Evolutionary conservation across 1,139 yeast genomes (phyloP), one percentile per base, ranked within the genome.

Genomic region (Tardiomyces blankii): DNA sequence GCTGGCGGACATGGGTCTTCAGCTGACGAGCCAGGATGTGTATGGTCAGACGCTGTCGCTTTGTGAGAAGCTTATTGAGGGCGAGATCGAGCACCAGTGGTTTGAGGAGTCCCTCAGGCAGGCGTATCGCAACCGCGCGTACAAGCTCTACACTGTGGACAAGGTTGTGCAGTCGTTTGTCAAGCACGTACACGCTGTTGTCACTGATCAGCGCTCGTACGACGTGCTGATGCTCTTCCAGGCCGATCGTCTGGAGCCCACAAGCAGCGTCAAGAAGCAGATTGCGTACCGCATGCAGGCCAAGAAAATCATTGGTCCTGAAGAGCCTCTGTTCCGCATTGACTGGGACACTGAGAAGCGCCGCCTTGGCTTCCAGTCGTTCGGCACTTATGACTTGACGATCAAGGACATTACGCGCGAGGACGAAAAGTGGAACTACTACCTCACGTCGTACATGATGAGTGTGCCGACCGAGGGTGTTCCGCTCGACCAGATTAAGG

Each of bases 401-500:
- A 73, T 88, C 55, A 81, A 81, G 54, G 91, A 86, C 55, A 81
- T 82, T 32, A 78, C 78, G 56, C 75, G 78, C 30, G 77, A 79
- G 2, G 91, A 85, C 56, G 94, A 86, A 51, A 77, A 76, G 56
- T 93, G 95, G 82, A 89, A 87, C 62, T 89, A 91, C 65, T 91
- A 93, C 60, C 75, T 91, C 46, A 91, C 97, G 0, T 84, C 95
- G 43, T 91, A 83, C 64, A 77, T 91, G 43, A 83, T 91, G 86
- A 83, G 95, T 6, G 94, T 87, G 57, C 97, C 98, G 39, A 91
- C 99, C 2, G 98, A 91, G 64, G 97, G 97, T 30, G 84, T 93
- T 19, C 81, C 89, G n/a, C 79, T 86, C n/a, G 79, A 84, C 32
- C 56, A 56, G 48, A 54, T 63, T 49, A 58, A 60, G 46, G 49